Evolutionary conservation across 805 yeast genomes (phyloP).

Genomic region (Kodamaea nitidulidarum): DNA sequence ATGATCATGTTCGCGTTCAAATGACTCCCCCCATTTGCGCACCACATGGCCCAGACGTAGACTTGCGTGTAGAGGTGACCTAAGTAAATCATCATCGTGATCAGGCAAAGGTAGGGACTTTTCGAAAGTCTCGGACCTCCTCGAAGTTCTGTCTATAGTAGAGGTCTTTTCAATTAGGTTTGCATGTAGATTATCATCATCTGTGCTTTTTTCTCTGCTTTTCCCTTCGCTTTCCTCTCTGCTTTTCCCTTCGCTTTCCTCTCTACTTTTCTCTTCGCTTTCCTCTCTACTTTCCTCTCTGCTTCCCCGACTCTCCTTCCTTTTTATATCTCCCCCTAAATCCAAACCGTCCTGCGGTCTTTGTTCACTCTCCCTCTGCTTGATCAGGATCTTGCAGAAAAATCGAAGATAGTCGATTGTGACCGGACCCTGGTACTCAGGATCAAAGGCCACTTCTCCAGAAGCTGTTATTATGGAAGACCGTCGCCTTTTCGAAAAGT

Average conservation of each 20-base stretch:
- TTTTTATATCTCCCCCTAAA: too few relatives aligned
- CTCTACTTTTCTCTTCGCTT: too few relatives aligned
- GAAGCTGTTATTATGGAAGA: conserved; percentile 24
- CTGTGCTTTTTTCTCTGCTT: too few relatives aligned
- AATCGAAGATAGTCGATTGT: conserved; percentile 35
- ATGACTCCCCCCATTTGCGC: not conserved
- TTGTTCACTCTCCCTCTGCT: conserved; percentile 10
- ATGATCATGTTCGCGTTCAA: not conserved
- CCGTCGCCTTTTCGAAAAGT: conserved; percentile 17
- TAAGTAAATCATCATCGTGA: conserved; percentile 11
- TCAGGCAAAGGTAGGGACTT: conserved; percentile 29
- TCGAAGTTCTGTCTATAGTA: too few relatives aligned
- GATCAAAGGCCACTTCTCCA: conserved; percentile 25
- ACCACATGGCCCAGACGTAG: conserved; percentile 1
- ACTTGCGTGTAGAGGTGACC: conserved; percentile 11
- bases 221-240: too few relatives aligned
- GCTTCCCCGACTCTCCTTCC: too few relatives aligned
- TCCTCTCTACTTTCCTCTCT: too few relatives aligned
- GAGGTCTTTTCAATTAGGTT: too few relatives aligned
- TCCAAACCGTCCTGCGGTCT: too few relatives aligned
- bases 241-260: too few relatives aligned
- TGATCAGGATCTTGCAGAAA: conserved; percentile 28
- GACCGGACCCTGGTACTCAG: conserved; percentile 33
- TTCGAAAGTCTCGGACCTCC: conserved; percentile 21
- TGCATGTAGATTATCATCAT: too few relatives aligned